These are phyloP conservation scores for Neurospora sp. DNA, from an alignment of 2,329 filamentous ascomycete species.

Conservation along the genomic window DNA sequence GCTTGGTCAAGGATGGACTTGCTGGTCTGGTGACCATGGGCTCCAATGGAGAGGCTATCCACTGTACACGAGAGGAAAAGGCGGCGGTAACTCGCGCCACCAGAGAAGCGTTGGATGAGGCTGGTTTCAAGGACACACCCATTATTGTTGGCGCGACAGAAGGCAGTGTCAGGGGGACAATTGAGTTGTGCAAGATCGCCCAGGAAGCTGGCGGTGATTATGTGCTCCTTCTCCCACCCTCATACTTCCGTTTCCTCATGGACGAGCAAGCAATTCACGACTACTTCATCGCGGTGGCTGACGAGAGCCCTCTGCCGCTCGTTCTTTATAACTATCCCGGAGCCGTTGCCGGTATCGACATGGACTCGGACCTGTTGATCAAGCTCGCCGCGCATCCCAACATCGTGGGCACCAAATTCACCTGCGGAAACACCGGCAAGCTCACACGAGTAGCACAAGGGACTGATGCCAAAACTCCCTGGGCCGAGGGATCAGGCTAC, in stretches of 20 bases:
- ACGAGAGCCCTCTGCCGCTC: conserved; percentile 64
- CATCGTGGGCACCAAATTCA: conserved; percentile 85
- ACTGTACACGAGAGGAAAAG: conserved; percentile 72
- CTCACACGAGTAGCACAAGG: conserved; percentile 70
- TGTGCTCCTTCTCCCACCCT: conserved; percentile 67
- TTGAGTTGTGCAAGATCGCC: conserved; percentile 61
- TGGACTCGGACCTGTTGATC: conserved; percentile 82
- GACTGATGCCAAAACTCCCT: conserved; percentile 59
- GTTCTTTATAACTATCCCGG: conserved; percentile 89
- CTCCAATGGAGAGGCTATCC: conserved; percentile 82
- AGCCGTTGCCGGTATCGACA: conserved; percentile 75
- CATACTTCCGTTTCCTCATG: conserved; percentile 71
- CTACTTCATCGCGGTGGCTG: conserved; percentile 67
- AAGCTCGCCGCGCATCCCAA: conserved; percentile 70
- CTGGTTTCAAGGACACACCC: conserved; percentile 65
- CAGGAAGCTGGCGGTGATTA: conserved; percentile 66
- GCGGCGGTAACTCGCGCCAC: conserved; percentile 64
- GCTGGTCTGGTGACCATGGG: conserved; percentile 80
- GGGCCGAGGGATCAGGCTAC: conserved; percentile 52
- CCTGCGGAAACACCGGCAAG: conserved; percentile 83
- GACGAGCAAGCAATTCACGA: conserved; percentile 63
- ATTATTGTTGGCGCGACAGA: conserved; percentile 77
- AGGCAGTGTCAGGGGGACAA: conserved; percentile 70
- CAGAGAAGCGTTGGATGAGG: conserved; percentile 70
- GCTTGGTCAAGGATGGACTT: conserved; percentile 66